Percentiles rank a stretch among this genome's conserved stretches.
Evolutionary conservation across 106 monocot species (phyloP).

Genomic region (Allium cepa): DNA sequence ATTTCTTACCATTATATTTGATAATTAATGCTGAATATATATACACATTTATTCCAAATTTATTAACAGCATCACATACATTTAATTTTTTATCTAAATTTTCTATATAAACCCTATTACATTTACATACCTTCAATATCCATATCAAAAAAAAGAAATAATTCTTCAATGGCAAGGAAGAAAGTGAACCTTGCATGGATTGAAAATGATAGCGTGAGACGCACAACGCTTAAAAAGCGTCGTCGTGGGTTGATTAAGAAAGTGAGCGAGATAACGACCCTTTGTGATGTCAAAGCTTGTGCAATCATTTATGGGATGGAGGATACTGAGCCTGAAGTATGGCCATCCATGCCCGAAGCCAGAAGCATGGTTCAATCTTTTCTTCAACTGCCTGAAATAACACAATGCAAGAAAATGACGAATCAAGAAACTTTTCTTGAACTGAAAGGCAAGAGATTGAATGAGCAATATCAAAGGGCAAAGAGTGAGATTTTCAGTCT

Average conservation of each 20-base stretch:
- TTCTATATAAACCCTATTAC: too few relatives aligned
- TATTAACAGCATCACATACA: too few relatives aligned
- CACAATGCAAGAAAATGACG: constrained; percentile 42
- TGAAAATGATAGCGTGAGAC: constrained; percentile 17
- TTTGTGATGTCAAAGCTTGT: constrained; percentile 33
- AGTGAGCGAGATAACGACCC: constrained; percentile 28
- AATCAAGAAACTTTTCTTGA: constrained; percentile 38
- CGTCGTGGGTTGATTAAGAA: constrained; percentile 39
- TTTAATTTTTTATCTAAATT: too few relatives aligned
- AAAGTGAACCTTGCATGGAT: constrained; percentile 41
- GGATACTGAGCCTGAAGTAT: constrained; percentile 29
- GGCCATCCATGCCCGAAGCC: constrained; percentile 19
- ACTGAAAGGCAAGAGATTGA: constrained; percentile 16
- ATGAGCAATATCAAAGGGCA: constrained; percentile 19
- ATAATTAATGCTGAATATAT: too few relatives aligned
- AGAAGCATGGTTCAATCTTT: constrained; percentile 15
- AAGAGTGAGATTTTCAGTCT: constrained; percentile 13
- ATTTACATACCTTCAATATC: too few relatives aligned
- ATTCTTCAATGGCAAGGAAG: constrained; percentile 27
- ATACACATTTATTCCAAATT: too few relatives aligned
- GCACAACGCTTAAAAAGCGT: constrained; percentile 39
- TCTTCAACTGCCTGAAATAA: constrained; percentile 30
- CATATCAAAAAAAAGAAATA: background rate
- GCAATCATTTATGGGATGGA: constrained; percentile 20
- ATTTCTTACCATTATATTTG: too few relatives aligned